Percentiles rank a stretch among this genome's conserved stretches.
phyloP scores from a whole-genome alignment of 2,329 filamentous ascomycete genomes.

The Fusarium graminum region DNA sequence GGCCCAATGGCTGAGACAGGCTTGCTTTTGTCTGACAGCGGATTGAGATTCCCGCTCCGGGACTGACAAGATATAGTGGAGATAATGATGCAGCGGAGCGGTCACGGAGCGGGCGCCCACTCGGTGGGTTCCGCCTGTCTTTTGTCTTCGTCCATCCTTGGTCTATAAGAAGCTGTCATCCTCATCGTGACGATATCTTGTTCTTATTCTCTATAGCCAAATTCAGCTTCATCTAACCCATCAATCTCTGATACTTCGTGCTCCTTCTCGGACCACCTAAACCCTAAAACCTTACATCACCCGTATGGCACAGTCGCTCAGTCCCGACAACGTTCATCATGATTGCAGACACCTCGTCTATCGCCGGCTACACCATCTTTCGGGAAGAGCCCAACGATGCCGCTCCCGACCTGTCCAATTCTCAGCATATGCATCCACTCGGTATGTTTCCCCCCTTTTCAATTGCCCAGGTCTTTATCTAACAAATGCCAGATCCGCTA shows the following conservation, averaged over 20 bases:
- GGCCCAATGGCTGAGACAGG: neutral
- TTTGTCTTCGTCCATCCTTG: slow-evolving; percentile 1
- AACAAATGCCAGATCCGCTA: slow-evolving; percentile 60
- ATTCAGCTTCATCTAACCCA: neutral
- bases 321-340: slow-evolving; percentile 55
- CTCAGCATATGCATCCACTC: slow-evolving; percentile 55
- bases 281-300: slow-evolving; percentile 10
- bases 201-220: neutral
- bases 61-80: slow-evolving; percentile 17
- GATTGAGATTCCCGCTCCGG: slow-evolving; percentile 11
- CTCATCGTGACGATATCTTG: slow-evolving; percentile 12
- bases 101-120: slow-evolving; percentile 29
- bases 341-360: slow-evolving; percentile 59
- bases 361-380: slow-evolving; percentile 62
- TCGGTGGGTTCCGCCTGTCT: slow-evolving; percentile 9
- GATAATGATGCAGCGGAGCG: slow-evolving; percentile 29
- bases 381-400: slow-evolving; percentile 58
- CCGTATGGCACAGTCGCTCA: slow-evolving; percentile 50
- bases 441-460: slow-evolving; percentile 40
- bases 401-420: slow-evolving; percentile 53
- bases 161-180: slow-evolving; percentile 47
- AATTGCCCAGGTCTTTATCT: slow-evolving; percentile 1
- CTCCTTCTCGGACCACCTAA: slow-evolving; percentile 6
- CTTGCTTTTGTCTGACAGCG: slow-evolving; percentile 17
- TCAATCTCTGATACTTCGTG: neutral